Evolutionary conservation across 2,329 filamentous ascomycete species (phyloP).

Genomic region (Aspergillus arachidicola): DNA sequence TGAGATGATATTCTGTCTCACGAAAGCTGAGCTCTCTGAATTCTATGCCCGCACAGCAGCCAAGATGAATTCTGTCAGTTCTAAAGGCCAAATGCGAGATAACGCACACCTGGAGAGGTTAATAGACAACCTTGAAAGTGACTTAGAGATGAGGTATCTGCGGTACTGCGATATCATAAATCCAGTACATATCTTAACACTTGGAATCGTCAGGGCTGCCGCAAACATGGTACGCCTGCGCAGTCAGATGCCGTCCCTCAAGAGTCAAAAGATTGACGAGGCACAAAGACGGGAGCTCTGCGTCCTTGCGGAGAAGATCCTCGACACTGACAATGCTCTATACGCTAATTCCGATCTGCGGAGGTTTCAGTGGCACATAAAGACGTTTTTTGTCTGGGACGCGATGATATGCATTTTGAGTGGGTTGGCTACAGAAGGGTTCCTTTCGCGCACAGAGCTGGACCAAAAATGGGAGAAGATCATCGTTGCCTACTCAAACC

Average conservation of each 20-base stretch:
- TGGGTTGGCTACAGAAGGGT: conserved; percentile 36
- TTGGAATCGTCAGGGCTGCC: conserved; percentile 40
- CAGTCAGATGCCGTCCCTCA: conserved; percentile 43
- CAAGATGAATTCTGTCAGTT: conserved; percentile 7
- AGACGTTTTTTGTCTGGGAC: conserved; percentile 53
- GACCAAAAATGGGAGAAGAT: conserved; percentile 47
- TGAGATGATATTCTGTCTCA: conserved; percentile 46
- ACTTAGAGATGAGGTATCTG: conserved; percentile 36
- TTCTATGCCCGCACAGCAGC: conserved; percentile 22
- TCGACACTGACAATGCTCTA: conserved; percentile 36
- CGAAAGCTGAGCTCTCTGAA: conserved; percentile 30
- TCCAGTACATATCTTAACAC: conserved; percentile 46
- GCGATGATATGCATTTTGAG: conserved; percentile 50
- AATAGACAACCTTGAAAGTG: conserved; percentile 34
- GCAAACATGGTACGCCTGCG: conserved; percentile 46
- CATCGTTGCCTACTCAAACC: conserved; percentile 44
- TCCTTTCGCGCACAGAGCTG: conserved; percentile 29
- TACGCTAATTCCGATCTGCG: conserved; percentile 40
- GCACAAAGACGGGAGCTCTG: conserved; percentile 8
- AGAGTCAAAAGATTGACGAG: conserved; percentile 7
- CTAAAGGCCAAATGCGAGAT: conserved; percentile 13
- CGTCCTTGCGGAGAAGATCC: conserved; percentile 14
- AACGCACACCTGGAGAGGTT: conserved; percentile 15
- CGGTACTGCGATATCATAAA: conserved; percentile 39
- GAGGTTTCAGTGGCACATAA: conserved; percentile 47